Evolutionary conservation across 495 filamentous ascomycete species (phyloP).

Genomic region (Rostrohypoxylon terebratum): DNA sequence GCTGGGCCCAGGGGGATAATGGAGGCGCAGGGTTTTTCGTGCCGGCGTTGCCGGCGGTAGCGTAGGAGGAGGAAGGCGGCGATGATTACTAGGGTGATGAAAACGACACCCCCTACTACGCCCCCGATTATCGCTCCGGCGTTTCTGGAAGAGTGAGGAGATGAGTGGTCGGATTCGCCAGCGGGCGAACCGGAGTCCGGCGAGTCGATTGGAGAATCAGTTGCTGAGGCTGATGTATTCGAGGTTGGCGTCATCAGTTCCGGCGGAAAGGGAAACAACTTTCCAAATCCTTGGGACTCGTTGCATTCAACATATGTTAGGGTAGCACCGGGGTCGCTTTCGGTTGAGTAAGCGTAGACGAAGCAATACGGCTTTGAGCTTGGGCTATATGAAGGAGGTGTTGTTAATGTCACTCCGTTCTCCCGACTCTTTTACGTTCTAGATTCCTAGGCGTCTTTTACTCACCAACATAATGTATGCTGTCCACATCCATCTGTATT

Average conservation of each 20-base stretch:
- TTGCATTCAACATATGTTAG: conserved; percentile 43
- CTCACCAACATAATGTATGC: conserved; percentile 48
- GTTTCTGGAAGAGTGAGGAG: conserved; percentile 20
- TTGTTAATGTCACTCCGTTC: conserved; percentile 6
- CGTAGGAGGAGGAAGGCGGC: conserved; percentile 24
- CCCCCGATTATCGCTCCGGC: conserved; percentile 38
- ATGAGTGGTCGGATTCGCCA: neutral
- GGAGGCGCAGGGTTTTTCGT: neutral
- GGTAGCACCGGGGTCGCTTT: conserved; percentile 22
- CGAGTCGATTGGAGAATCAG: conserved; percentile 5
- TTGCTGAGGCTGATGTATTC: conserved; percentile 6
- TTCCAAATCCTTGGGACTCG: conserved; percentile 34
- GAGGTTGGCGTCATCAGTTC: conserved; percentile 27
- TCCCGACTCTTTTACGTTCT: neutral
- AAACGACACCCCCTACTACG: conserved; percentile 33
- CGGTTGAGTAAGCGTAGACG: conserved; percentile 37
- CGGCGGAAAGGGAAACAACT: conserved; percentile 44
- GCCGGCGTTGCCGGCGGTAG: conserved; percentile 2
- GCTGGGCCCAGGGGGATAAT: neutral
- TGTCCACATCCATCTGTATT: conserved; percentile 30
- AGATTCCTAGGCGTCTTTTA: conserved; percentile 5
- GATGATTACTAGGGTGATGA: conserved; percentile 24
- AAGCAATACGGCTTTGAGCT: conserved; percentile 37
- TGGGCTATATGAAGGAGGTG: conserved; percentile 14
- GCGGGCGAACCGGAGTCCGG: neutral